Percentiles rank a stretch among this genome's conserved stretches.
phyloP scores from a whole-genome alignment of 228 moss, liverwort and hornwort species.

The Sphagnum magellanicum region DNA sequence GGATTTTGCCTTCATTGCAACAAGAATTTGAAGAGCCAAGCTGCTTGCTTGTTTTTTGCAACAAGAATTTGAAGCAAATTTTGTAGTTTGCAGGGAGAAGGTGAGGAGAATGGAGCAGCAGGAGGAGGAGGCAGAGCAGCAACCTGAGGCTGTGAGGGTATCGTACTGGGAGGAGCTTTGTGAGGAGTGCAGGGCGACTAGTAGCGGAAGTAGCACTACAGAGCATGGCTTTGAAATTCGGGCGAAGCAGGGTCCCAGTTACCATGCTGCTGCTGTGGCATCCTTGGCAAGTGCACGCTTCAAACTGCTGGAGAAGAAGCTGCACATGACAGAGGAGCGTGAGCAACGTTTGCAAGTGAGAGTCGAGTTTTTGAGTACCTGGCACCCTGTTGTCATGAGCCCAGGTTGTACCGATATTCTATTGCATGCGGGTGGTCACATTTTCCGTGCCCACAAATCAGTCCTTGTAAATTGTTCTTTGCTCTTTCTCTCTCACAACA shows the following conservation, averaged over 20 bases:
- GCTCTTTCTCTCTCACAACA: background rate
- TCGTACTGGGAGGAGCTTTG: too few species aligned
- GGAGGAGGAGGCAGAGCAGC: too few species aligned
- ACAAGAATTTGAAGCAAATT: too few species aligned
- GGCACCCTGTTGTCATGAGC: slow-evolving; percentile 76
- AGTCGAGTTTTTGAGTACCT: slow-evolving; percentile 24
- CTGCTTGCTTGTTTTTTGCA: too few species aligned
- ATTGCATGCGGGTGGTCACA: slow-evolving; percentile 66
- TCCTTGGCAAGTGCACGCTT: slow-evolving; percentile 36
- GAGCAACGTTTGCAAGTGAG: slow-evolving; percentile 43
- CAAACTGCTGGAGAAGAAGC: slow-evolving; percentile 43
- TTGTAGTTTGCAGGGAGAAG: too few species aligned
- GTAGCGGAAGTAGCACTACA: too few species aligned
- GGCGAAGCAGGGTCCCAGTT: slow-evolving; percentile 23
- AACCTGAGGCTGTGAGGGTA: too few species aligned
- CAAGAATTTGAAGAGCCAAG: too few species aligned
- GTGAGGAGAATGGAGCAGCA: too few species aligned
- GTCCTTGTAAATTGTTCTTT: slow-evolving; percentile 35
- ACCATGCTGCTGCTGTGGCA: slow-evolving; percentile 39
- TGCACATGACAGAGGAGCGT: slow-evolving; percentile 42
- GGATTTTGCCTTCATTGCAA: too few species aligned
- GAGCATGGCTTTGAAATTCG: too few species aligned
- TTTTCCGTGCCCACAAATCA: slow-evolving; percentile 65
- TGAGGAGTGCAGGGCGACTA: too few species aligned
- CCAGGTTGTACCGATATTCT: slow-evolving; percentile 64